Percentiles rank a stretch among this genome's conserved stretches.
phyloP scores from a whole-genome alignment of 208 protist species.

The Wallacemonas sp. region DNA sequence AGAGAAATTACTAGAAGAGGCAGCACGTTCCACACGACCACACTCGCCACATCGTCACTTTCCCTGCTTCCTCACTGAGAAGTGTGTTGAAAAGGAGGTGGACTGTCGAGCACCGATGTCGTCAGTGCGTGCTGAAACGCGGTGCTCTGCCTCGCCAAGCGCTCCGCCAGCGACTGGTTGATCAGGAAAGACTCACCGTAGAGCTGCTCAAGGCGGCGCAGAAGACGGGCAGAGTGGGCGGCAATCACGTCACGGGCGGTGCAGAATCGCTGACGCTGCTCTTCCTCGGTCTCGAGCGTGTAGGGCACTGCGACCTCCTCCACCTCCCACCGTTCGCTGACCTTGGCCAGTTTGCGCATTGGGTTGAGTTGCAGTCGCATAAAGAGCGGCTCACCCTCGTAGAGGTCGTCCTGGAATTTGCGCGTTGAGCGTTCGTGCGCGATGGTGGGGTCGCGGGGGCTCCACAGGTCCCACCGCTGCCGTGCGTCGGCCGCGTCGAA shows the following conservation, averaged over 20 bases:
- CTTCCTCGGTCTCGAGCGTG: constrained; percentile 49
- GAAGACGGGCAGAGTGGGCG: constrained; percentile 32
- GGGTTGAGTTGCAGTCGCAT: constrained; percentile 44
- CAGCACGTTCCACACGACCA: too few relatives aligned
- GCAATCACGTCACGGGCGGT: constrained; percentile 43
- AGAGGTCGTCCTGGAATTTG: constrained; percentile 85
- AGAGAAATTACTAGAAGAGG: too few relatives aligned
- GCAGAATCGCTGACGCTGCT: constrained; percentile 47
- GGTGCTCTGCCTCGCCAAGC: constrained; percentile 1
- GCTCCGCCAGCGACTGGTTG: constrained; percentile 13
- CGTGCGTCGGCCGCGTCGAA: constrained; percentile 62
- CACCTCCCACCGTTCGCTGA: constrained; percentile 80
- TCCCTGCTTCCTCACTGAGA: not conserved
- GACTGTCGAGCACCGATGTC: not conserved
- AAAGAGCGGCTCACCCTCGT: constrained; percentile 88
- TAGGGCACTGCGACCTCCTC: constrained; percentile 48
- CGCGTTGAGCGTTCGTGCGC: constrained; percentile 75
- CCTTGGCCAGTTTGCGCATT: constrained; percentile 37
- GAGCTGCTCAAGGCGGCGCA: constrained; percentile 52
- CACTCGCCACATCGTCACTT: too few relatives aligned
- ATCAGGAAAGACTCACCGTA: constrained; percentile 62
- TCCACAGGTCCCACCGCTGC: constrained; percentile 77
- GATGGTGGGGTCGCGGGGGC: constrained; percentile 81
- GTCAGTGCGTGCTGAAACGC: not conserved
- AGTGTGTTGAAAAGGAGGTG: not conserved